Evolutionary conservation across 306 rosid genomes (phyloP).

Genomic region (Ormosia emarginata): DNA sequence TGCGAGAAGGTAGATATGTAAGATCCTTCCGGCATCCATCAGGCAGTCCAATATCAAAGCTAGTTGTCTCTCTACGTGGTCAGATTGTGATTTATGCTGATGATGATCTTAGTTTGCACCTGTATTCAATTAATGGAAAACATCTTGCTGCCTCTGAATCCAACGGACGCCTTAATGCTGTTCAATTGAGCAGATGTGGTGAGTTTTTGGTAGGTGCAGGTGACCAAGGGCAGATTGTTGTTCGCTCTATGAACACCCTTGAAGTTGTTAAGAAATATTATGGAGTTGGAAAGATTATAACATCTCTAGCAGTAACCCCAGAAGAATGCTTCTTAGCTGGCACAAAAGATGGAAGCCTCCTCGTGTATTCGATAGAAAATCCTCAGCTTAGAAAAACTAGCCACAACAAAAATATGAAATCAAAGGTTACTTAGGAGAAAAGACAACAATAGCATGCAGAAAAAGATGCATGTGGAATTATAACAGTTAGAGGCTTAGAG

Average conservation of each 20-base stretch:
- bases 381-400: conserved; percentile 67
- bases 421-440: conserved; percentile 43
- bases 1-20: conserved; percentile 87
- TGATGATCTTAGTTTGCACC: conserved; percentile 92
- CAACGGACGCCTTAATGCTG: conserved; percentile 84
- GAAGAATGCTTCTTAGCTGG: conserved; percentile 99
- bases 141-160: conserved; percentile 92
- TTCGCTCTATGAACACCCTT: conserved; percentile 88
- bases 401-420: conserved; percentile 50
- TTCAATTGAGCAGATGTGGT: conserved; percentile 82
- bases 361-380: conserved; percentile 88
- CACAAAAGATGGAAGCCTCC: conserved; percentile 85
- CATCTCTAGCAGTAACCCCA: conserved; percentile 76
- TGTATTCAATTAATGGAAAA: conserved; percentile 90
- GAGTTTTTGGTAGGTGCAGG: conserved; percentile 92
- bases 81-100: conserved; percentile 85
- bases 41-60: conserved; percentile 88
- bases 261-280: conserved; percentile 73
- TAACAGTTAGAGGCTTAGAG: conserved; percentile 27
- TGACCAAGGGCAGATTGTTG: conserved; percentile 95
- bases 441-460: conserved; percentile 23
- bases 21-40: conserved; percentile 84
- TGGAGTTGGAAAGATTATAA: conserved; percentile 79
- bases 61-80: conserved; percentile 79
- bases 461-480: conserved; percentile 25